Evolutionary conservation across 768 basidiomycete species (phyloP), one percentile per base, ranked within the genome.

Genomic region (Obba rivulosa): DNA sequence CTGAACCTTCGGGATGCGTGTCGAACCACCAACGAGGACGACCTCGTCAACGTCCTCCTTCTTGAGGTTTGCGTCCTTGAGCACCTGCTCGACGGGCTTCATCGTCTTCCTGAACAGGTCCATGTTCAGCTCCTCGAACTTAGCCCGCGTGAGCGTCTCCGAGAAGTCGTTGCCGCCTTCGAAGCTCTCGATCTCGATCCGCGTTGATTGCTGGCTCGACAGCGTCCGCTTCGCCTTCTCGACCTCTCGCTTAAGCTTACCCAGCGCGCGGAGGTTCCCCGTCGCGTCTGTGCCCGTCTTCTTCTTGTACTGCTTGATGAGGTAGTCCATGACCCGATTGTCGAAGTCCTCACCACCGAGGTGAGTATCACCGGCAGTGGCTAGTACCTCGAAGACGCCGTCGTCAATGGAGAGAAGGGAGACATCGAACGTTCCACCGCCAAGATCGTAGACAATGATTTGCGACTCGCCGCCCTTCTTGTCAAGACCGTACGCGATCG

Each of bases 91-190:
- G 53, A 98, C 95, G 54, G 95, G 95, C 77, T 94, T 94, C 91
- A 98, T 92, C 28, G 95, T 99, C 81, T 95, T 95, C 63, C 95
- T 80, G 88, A 99, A 99, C 45, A 98, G 82, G 62, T 99, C 95
- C 75, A 96, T 87, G 82, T 95, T 96, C 57, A 97, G 78, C 69
- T 98, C 94, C 69, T 98, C 95, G 65, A 99, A 98, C 73, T 96
- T 98, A 74, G 95, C 95, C 46, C 95, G 84, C 45, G 95, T 98
- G 25, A 98, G 81, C 5, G 90, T 91, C 78, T 97, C 95, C 28
- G 92, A 89, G 62, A 97, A 92, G 75, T 99, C 95, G 59, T 95
- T 94, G 55, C 95, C 95, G 60, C 84, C 81, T 68, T 94, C 93
- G 70, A 98, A 97, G 23, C 81, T 81, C 71, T 99, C 95, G 53